phyloP scores from a whole-genome alignment of 257 asterid species.

The Ocimum tenuiflorum region DNA sequence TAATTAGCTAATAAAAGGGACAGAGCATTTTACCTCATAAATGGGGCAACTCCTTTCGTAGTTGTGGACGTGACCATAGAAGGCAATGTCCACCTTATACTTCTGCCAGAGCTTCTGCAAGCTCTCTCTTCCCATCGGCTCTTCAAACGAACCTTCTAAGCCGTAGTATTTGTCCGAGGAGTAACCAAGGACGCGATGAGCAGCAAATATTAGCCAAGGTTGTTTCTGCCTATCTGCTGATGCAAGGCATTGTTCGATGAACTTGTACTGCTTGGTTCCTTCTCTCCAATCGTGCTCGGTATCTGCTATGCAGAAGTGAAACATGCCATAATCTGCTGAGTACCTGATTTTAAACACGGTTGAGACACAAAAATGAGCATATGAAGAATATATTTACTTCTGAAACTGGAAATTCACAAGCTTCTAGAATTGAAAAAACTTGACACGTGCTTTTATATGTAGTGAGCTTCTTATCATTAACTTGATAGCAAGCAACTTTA shows the following conservation, averaged over 20 bases:
- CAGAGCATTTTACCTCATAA: conserved; percentile 34
- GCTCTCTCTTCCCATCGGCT: conserved; percentile 65
- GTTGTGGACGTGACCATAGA: conserved; percentile 56
- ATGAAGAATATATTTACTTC: neutral
- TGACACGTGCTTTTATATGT: neutral
- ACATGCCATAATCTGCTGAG: conserved; percentile 67
- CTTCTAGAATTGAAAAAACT: neutral
- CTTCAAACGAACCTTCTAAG: conserved; percentile 47
- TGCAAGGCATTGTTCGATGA: conserved; percentile 46
- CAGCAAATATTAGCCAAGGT: conserved; percentile 50
- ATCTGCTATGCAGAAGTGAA: conserved; percentile 58
- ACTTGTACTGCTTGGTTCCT: conserved; percentile 48
- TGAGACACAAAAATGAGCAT: no score
- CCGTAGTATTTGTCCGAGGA: conserved; percentile 45
- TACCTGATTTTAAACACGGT: conserved; percentile 38
- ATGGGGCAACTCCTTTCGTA: conserved; percentile 53
- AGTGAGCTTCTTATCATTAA: neutral
- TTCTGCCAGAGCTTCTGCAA: conserved; percentile 56
- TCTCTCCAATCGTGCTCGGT: conserved; percentile 59
- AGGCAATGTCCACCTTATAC: conserved; percentile 57
- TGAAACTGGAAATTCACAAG: neutral
- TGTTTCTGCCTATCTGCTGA: conserved; percentile 46
- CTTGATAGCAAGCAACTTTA: neutral
- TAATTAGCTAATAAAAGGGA: neutral
- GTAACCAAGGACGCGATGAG: conserved; percentile 54